Evolutionary conservation across 768 basidiomycete genomes (phyloP).

Genomic region (Hygrophoropsis aurantiaca): DNA sequence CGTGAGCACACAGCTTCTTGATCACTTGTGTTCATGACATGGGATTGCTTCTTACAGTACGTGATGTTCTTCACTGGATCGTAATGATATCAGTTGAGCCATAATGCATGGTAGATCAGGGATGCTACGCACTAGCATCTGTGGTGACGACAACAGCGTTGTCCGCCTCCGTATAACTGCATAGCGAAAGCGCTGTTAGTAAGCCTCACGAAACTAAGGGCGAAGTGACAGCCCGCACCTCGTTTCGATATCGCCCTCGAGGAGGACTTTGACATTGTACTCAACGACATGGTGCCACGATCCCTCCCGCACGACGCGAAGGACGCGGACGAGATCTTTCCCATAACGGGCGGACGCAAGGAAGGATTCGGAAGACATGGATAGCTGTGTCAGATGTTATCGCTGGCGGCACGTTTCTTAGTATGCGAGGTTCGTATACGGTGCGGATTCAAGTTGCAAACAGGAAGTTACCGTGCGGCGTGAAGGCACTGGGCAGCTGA

Average conservation of each 20-base stretch:
- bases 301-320: constrained; percentile 75
- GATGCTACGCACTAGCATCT: constrained; percentile 69
- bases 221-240: constrained; percentile 44
- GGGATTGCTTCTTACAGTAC: constrained; percentile 42
- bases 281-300: constrained; percentile 75
- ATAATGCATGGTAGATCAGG: neutral
- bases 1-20: neutral
- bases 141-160: constrained; percentile 89
- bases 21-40: neutral
- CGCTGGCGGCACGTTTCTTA: too few species aligned
- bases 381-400: neutral
- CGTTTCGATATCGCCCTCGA: constrained; percentile 81
- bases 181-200: neutral
- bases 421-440: too few species aligned
- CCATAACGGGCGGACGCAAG: constrained; percentile 70
- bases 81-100: neutral
- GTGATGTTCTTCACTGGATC: constrained; percentile 77
- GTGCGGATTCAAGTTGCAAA: too few species aligned
- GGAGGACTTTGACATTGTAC: constrained; percentile 75
- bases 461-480: too few species aligned
- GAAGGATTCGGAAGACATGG: constrained; percentile 9
- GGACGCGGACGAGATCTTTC: constrained; percentile 86
- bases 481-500: too few species aligned
- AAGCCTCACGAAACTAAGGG: neutral
- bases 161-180: constrained; percentile 84